Base-by-base conservation (phyloP, 176 grass and related monocot species). In the Pontederia paniculata region DNA sequence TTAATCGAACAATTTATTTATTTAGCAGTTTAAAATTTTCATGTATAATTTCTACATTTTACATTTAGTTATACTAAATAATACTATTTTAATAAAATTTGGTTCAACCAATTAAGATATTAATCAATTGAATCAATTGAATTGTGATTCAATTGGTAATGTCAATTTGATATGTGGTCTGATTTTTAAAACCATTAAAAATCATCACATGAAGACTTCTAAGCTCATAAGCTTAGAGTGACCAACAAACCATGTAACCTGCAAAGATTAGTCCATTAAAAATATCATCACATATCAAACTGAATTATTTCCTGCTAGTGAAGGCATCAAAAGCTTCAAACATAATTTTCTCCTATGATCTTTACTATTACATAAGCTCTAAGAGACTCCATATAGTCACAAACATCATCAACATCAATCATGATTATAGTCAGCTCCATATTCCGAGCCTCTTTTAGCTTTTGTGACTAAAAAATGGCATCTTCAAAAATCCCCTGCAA, bases 221-320 rank as follows among this genome's bases (percentile, higher is more conserved):
- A 97, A 63, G 69, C 84, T 84, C 77, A 88, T 90, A 77, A 97
- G 83, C 20, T 97, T 77, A 0, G 93, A 81, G 65, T 82, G 83
- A 21, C 90, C 77, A 0, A 84, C 83, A 37, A 97, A 97, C 52
- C 88, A 82, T 67, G 88, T 97, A 41, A 97, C 93, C 86, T 97
- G 57, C 28, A 58, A 15, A 8, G 23, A 48, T 46, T 45, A 9
- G 12, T 50, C 1, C 14, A 17, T 50, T 12, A 43, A 14, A 16
- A 20, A 1, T 11, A 57, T 28, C 21, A 9, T 60, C 4, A 43
- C 16, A 5, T 7, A 2, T 56, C 19, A 44, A 42, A 23, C 3
- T 18, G 17, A 21, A 18, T 25, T 17, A 2, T 12, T 21, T 17
- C 10, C 17, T 41, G 14, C 2, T 6, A n/a, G n/a, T n/a, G n/a